These are phyloP conservation scores for Phyllosticta citriasiana DNA, from an alignment of 2,329 filamentous ascomycete species.

Conservation along the genomic window DNA sequence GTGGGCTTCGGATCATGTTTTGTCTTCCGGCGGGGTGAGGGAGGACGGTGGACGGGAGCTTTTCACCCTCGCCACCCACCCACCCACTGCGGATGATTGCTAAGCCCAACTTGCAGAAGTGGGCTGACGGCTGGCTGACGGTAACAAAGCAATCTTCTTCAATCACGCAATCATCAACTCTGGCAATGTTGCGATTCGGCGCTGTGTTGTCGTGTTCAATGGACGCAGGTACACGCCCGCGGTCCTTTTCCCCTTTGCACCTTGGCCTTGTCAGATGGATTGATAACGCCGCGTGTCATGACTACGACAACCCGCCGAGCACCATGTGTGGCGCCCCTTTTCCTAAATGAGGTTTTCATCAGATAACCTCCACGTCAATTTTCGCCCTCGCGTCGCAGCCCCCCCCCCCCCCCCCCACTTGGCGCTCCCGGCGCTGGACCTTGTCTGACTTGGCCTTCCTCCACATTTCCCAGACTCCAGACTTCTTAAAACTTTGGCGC, in stretches of 20 bases:
- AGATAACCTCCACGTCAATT: neutral
- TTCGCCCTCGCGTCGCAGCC: neutral
- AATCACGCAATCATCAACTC: neutral
- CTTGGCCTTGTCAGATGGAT: neutral
- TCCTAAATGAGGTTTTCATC: neutral
- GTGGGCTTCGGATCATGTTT: neutral
- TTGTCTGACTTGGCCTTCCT: neutral
- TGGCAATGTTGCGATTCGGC: neutral
- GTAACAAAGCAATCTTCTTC: neutral
- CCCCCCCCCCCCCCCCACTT: too few species aligned
- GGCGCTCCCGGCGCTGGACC: neutral
- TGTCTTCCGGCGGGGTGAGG: neutral
- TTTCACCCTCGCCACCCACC: too few species aligned
- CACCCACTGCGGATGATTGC: neutral
- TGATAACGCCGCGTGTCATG: neutral
- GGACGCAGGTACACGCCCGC: neutral
- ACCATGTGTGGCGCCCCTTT: neutral
- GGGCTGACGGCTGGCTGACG: neutral
- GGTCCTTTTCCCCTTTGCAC: neutral
- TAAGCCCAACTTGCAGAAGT: neutral
- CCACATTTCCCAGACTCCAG: neutral
- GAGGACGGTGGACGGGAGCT: too few species aligned
- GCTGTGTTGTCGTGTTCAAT: neutral
- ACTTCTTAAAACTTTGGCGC: too few species aligned
- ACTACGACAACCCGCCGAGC: neutral